These are phyloP conservation scores for Annulohypoxylon stygium DNA, from an alignment of 495 filamentous ascomycete species.

Conservation along the genomic window DNA sequence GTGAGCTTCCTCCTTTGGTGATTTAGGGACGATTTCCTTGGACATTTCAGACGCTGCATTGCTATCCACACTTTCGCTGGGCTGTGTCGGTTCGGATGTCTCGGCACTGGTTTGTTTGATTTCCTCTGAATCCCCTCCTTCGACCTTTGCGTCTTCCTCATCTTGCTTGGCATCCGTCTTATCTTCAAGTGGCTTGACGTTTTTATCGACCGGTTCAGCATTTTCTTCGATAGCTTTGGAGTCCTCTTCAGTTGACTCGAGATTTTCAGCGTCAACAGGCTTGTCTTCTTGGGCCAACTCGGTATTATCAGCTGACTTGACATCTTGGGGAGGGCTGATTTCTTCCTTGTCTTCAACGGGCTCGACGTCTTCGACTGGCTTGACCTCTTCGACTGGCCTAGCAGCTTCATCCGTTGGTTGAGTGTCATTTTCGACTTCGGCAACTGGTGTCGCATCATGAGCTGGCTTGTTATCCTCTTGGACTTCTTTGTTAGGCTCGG, in stretches of 20 bases:
- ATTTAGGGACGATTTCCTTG: constrained; percentile 16
- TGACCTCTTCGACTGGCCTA: neutral
- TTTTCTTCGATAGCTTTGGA: neutral
- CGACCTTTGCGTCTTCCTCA: constrained; percentile 38
- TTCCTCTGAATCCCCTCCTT: constrained; percentile 8
- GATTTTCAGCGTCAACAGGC: neutral
- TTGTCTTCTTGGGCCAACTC: neutral
- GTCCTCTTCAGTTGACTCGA: neutral
- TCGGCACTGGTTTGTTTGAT: constrained; percentile 9
- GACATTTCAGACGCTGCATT: constrained; percentile 7
- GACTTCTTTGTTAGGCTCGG: neutral
- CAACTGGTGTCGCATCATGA: neutral
- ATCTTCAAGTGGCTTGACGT: neutral
- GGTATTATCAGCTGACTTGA: neutral
- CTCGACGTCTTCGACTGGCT: neutral
- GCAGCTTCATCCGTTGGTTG: neutral
- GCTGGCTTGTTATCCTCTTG: neutral
- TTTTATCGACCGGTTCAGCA: neutral
- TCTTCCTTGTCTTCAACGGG: neutral
- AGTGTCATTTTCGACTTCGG: neutral
- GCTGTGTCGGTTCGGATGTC: constrained; percentile 4
- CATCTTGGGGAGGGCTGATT: neutral
- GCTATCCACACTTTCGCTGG: constrained; percentile 5
- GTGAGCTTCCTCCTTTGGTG: neutral
- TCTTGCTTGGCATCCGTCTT: constrained; percentile 18